Evolutionary conservation across 805 yeast species (phyloP).

Genomic region (Ogataea pilisensis): DNA sequence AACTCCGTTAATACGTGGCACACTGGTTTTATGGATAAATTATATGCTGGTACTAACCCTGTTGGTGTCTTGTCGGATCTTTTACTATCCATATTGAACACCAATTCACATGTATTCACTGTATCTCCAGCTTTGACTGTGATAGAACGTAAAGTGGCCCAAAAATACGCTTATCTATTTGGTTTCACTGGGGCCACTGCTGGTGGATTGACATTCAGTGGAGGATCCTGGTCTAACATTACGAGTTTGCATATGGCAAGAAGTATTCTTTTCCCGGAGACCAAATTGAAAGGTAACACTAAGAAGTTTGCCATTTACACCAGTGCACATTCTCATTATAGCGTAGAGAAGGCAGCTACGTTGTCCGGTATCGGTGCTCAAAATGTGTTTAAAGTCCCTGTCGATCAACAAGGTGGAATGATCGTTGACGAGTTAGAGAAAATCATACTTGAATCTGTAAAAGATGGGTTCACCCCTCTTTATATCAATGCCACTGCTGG

Average conservation of each 20-base stretch:
- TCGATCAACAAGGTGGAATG: constrained; percentile 55
- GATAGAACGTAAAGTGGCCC: constrained; percentile 65
- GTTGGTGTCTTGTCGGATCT: constrained; percentile 75
- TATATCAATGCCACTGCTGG: constrained; percentile 85
- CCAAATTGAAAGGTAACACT: constrained; percentile 57
- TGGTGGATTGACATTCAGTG: constrained; percentile 83
- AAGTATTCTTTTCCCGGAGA: constrained; percentile 59
- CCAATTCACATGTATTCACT: constrained; percentile 81
- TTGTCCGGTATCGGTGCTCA: constrained; percentile 65
- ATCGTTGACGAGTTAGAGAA: constrained; percentile 41
- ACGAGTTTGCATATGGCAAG: constrained; percentile 78
- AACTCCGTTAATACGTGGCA: constrained; percentile 84
- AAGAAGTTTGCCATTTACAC: constrained; percentile 66
- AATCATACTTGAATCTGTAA: constrained; percentile 38
- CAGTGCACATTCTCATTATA: constrained; percentile 70
- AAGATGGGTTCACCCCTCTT: constrained; percentile 64
- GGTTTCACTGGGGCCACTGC: constrained; percentile 51
- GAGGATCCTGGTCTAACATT: constrained; percentile 84
- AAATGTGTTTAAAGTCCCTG: constrained; percentile 59
- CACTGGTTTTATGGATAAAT: constrained; percentile 78
- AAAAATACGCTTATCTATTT: constrained; percentile 64
- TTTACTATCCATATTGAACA: constrained; percentile 63
- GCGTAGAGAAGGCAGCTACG: constrained; percentile 78
- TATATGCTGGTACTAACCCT: constrained; percentile 83
- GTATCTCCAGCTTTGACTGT: constrained; percentile 79